Evolutionary conservation across 2,329 filamentous ascomycete genomes (phyloP), one percentile per base, ranked within the genome.

Genomic region (Aspergillus novofumigatus): DNA sequence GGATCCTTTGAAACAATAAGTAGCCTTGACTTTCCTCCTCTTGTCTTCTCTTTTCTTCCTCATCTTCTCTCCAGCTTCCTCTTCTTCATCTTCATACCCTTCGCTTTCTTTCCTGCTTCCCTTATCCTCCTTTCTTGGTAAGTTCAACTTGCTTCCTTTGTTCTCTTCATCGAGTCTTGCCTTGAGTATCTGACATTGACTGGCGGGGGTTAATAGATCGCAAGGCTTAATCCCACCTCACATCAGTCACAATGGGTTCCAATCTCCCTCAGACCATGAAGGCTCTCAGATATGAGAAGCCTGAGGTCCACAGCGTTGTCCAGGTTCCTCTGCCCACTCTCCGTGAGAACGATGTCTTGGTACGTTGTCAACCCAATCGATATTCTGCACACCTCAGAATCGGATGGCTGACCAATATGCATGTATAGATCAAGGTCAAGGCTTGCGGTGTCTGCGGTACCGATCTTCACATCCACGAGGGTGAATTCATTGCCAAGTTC

Each of bases 401-500:
- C 23, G 28, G 32, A 25, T 29, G 25, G 21, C 28, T 26, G 4
- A 28, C 38, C 14, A 21, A n/a, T 28, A 25, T 29, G n/a, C 20
- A 11, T 52, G 29, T 49, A n/a, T 51, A 81, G 77, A 74, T 87
- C 73, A 86, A 88, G 75, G 85, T 88, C 67, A 87, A 87, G 75
- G 86, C 83, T 55, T 86, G 83, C 64, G 84, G 84, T 77, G 83
- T 86, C 60, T 86, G 84, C 64, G 81, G 82, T 62, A 83, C 81
- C 62, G 81, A 81, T 73, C 67, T 76, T 69, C 75, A 71, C 53
- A 73, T 77, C 56, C 86, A 89, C 67, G 83, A 88, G 71, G 87
- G 86, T 67, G 86, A 89, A 74, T 89, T 89, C 64, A 75, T 81
- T 65, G 78, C 79, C 66, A 80, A 80, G 75, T 88, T 88, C 68